phyloP scores from a whole-genome alignment of 164 flowering plant genomes.

The Liquidambar formosana region DNA sequence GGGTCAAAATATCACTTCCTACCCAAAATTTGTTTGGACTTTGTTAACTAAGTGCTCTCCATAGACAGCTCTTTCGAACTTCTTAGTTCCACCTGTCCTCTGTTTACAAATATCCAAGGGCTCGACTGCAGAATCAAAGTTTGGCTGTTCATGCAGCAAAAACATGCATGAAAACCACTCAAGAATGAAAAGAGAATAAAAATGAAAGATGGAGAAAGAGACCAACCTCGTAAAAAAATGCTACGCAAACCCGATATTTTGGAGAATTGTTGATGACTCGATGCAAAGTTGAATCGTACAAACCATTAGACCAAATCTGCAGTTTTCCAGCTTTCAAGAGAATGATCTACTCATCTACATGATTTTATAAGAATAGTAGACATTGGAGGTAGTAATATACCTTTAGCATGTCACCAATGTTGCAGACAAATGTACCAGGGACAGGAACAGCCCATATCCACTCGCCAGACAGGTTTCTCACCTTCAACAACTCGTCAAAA shows the following conservation, averaged over 20 bases:
- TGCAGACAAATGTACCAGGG: slow-evolving; percentile 96
- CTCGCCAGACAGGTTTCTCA: slow-evolving; percentile 80
- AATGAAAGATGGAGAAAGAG: not conserved
- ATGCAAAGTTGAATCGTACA: slow-evolving; percentile 88
- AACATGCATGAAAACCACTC: not conserved
- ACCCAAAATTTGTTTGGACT: slow-evolving; percentile 69
- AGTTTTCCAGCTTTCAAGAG: slow-evolving; percentile 3
- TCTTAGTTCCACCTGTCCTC: slow-evolving; percentile 54
- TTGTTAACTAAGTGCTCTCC: slow-evolving; percentile 85
- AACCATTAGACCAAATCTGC: slow-evolving; percentile 82
- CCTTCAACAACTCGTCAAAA: slow-evolving; percentile 42
- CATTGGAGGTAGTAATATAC: slow-evolving; percentile 27
- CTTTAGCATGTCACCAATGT: slow-evolving; percentile 97
- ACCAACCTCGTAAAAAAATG: slow-evolving; percentile 87
- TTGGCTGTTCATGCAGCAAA: slow-evolving; percentile 51
- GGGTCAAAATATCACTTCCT: slow-evolving; percentile 1
- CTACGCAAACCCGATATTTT: slow-evolving; percentile 69
- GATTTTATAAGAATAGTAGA: not conserved
- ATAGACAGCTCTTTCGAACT: slow-evolving; percentile 62
- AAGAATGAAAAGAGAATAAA: not conserved
- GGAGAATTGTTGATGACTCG: slow-evolving; percentile 65
- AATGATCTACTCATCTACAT: not conserved
- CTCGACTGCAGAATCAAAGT: slow-evolving; percentile 70
- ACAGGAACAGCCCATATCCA: slow-evolving; percentile 87
- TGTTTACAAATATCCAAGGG: slow-evolving; percentile 69